Evolutionary conservation across 495 filamentous ascomycete genomes (phyloP).

Genomic region (Xylaria scruposa): DNA sequence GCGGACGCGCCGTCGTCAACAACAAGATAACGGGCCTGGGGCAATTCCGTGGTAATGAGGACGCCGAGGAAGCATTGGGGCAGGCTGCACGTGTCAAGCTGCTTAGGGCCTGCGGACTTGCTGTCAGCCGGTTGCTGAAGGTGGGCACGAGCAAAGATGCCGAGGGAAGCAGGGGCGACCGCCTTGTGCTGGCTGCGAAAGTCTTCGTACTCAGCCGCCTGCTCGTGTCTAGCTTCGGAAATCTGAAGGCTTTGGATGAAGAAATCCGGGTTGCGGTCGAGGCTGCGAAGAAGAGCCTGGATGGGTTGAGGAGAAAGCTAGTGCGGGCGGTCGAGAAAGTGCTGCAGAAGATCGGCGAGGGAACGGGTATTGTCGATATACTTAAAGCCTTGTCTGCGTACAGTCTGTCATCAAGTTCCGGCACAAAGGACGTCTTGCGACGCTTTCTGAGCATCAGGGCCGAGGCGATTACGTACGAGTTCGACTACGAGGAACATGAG

Average conservation of each 20-base stretch:
- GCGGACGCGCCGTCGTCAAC: constrained; percentile 75
- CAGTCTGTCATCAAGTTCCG: constrained; percentile 80
- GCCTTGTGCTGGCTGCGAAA: constrained; percentile 75
- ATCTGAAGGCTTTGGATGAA: constrained; percentile 40
- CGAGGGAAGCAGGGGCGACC: constrained; percentile 49
- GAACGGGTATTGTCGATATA: constrained; percentile 58
- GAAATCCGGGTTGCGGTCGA: constrained; percentile 61
- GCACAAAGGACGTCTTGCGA: constrained; percentile 77
- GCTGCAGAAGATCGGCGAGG: constrained; percentile 58
- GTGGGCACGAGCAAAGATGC: constrained; percentile 24
- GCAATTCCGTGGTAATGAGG: constrained; percentile 51
- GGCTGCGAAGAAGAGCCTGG: constrained; percentile 66
- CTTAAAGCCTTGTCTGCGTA: constrained; percentile 80
- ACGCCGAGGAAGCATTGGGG: constrained; percentile 31
- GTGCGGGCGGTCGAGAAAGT: constrained; percentile 70
- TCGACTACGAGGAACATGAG: constrained; percentile 52
- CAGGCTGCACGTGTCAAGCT: constrained; percentile 48
- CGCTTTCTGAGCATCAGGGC: constrained; percentile 81
- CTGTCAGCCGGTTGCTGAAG: constrained; percentile 58
- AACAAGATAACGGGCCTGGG: constrained; percentile 68
- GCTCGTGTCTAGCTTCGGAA: constrained; percentile 66
- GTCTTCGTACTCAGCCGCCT: constrained; percentile 78
- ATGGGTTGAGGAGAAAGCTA: constrained; percentile 64
- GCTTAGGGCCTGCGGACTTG: constrained; percentile 49
- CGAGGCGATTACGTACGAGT: constrained; percentile 66